A percentile compares a stretch with the other conserved stretches of the same genome.
Evolutionary conservation across 805 yeast genomes (phyloP).

Genomic region (Cyberlindnera saturnus): DNA sequence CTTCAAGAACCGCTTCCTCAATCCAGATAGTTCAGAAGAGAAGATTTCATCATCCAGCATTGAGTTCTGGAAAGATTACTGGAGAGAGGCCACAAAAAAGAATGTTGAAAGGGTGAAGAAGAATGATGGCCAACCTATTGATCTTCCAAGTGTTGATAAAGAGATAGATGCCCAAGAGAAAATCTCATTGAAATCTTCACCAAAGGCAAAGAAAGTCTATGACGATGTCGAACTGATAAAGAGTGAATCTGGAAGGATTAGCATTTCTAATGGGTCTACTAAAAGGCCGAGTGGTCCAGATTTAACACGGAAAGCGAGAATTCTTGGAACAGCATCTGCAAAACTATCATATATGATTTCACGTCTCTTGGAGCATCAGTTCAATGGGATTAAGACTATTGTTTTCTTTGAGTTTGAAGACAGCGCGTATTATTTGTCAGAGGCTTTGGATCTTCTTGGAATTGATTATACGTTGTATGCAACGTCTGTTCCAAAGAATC

Average conservation of each 20-base stretch:
- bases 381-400: slow-evolving; percentile 42
- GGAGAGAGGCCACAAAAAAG: slow-evolving; percentile 37
- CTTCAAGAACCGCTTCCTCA: slow-evolving; percentile 44
- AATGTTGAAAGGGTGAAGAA: slow-evolving; percentile 32
- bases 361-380: slow-evolving; percentile 47
- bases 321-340: slow-evolving; percentile 59
- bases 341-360: slow-evolving; percentile 57
- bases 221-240: slow-evolving; percentile 9
- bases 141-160: slow-evolving; percentile 19
- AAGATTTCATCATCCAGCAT: slow-evolving; percentile 31
- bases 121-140: slow-evolving; percentile 30
- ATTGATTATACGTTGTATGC: slow-evolving; percentile 59
- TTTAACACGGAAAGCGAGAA: slow-evolving; percentile 18
- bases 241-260: slow-evolving; percentile 8
- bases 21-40: slow-evolving; percentile 25
- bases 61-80: slow-evolving; percentile 49
- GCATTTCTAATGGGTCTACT: slow-evolving; percentile 2
- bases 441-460: slow-evolving; percentile 56
- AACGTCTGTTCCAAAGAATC: slow-evolving; percentile 43
- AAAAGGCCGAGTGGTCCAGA: slow-evolving; percentile 5
- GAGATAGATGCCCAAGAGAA: slow-evolving; percentile 20
- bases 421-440: slow-evolving; percentile 61
- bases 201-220: slow-evolving; percentile 5
- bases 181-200: slow-evolving; percentile 12
- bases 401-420: slow-evolving; percentile 70